These are phyloP conservation scores for Tephrocybe sp. DNA, from an alignment of 768 basidiomycete genomes.

Conservation along the genomic window DNA sequence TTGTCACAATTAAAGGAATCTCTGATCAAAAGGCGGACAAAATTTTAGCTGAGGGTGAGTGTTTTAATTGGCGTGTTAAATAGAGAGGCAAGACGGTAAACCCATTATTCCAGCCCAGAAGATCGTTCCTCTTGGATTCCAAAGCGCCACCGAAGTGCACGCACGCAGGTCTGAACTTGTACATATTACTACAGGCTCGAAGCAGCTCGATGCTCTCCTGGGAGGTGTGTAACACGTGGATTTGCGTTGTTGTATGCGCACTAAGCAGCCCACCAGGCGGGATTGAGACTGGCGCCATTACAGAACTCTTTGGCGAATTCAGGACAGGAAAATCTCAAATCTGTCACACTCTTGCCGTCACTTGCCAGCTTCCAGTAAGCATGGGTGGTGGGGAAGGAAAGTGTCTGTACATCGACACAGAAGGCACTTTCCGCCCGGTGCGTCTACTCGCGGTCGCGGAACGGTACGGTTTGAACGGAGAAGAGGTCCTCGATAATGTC, in stretches of 20 bases:
- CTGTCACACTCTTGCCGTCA: slow-evolving; percentile 97
- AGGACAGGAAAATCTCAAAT: slow-evolving; percentile 98
- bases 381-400: slow-evolving; percentile 99
- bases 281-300: slow-evolving; percentile 97
- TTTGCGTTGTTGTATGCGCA: slow-evolving; percentile 9
- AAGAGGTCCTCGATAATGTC: slow-evolving; percentile 97
- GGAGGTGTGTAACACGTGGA: slow-evolving; percentile 57
- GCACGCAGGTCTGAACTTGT: slow-evolving; percentile 93
- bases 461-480: slow-evolving; percentile 94
- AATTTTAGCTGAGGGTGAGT: slow-evolving; percentile 85
- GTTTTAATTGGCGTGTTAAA: neutral
- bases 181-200: slow-evolving; percentile 95
- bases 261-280: slow-evolving; percentile 56
- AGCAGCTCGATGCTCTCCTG: slow-evolving; percentile 91
- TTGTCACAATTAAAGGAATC: slow-evolving; percentile 93
- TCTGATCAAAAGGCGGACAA: slow-evolving; percentile 98
- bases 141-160: slow-evolving; percentile 97
- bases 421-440: slow-evolving; percentile 97
- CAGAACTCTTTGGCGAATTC: slow-evolving; percentile 98
- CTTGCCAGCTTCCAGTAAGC: slow-evolving; percentile 93
- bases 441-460: slow-evolving; percentile 94
- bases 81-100: slow-evolving; percentile 6
- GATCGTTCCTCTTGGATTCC: slow-evolving; percentile 96
- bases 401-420: slow-evolving; percentile 98
- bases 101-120: slow-evolving; percentile 67